Evolutionary conservation across 352 stramenopile species (phyloP), one percentile per base, ranked within the genome.

Genomic region (Aphanomyces euteiches): DNA sequence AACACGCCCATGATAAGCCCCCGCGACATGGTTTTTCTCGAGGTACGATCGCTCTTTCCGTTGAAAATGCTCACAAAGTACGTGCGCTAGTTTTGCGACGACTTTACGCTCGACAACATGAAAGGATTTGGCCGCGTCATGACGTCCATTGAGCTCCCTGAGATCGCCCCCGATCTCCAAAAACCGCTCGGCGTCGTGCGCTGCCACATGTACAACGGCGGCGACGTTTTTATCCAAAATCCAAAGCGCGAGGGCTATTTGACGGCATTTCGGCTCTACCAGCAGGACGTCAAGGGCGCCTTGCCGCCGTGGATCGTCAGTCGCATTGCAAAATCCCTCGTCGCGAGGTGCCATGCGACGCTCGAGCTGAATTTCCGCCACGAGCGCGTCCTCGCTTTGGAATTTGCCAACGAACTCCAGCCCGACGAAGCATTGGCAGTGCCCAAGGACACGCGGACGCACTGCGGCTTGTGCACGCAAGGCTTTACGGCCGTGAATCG

Each of bases 1-100:
- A 70, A 67, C 90, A 90, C 74, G 73, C 92, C 36, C 79, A 82
- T 61, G 28, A 3, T 61, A 1, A 53, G 78, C 84, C 82, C 88
- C 64, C 82, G 87, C 19, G 87, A 95, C 61, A 91, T 91, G 41
- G 90, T 81, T 66, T 90, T 50, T 2, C 10, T 50, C 10, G 43
- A 50, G 63, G 63, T 69, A 69, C 4, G 43, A 12, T 17, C 8
- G 39, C 3, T 53, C 45, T 19, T 19, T n/a, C n/a, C 13, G 13
- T 53, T 19, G 45, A 2, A 58, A 19, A 34, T n/a, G 50, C 8
- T n/a, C 50, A 58, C 50, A 38, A 1, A 58, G n/a, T 13, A 61
- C 7, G n/a, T 13, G 41, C 7, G 54, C 43, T 73, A 94, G 75
- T 92, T 83, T 66, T 83, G 91, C 48, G 91, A 94, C 53, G 85